Evolutionary conservation across 345 rosid genomes (phyloP), one percentile per base, ranked within the genome.

Genomic region (Aquilaria yunnanensis): DNA sequence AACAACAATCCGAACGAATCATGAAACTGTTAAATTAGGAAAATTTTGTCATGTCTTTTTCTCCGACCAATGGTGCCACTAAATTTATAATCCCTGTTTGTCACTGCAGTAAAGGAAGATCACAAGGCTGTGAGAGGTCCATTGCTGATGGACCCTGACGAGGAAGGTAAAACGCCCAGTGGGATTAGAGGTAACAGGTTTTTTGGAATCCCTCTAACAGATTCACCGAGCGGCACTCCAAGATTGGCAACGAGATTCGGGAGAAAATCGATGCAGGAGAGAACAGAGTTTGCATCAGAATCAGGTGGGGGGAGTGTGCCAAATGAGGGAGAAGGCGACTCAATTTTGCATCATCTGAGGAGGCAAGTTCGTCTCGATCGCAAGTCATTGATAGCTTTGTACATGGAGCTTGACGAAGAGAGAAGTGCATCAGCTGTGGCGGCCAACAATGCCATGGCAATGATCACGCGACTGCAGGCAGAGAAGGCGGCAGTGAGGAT

Each of bases 371-470:
- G 80, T 13, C 71, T 86, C 67, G 96, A 92, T 57, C 80, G 85
- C 56, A 92, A 85, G 83, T 89, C 96, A 31, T 69, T 88, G 63
- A 78, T 88, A 71, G 87, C 70, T 48, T 68, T 92, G 64, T 92
- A 80, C 78, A 88, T 92, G 92, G 98, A 88, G 70, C 62, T 92
- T 55, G 96, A 92, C 12, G 98, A 92, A 67, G 98, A 92, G 75
- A 78, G 92, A 69, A 88, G 74, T 33, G 94, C 98, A 43, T 87
- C 98, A 14, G 86, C 92, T 3, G 77, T 92, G 14, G 98, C 94
- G 32, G 98, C 96, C 13, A 92, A 87, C 64, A 84, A 89, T 33
- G 95, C 96, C 2, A 89, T 89, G 90, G 96, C 98, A 14, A 92
- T 92, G 96, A 92, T 89, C 69, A 92, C 95, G 0, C 70, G 92